phyloP scores from a whole-genome alignment of 2,329 filamentous ascomycete genomes.

The Aspergillus tanneri region DNA sequence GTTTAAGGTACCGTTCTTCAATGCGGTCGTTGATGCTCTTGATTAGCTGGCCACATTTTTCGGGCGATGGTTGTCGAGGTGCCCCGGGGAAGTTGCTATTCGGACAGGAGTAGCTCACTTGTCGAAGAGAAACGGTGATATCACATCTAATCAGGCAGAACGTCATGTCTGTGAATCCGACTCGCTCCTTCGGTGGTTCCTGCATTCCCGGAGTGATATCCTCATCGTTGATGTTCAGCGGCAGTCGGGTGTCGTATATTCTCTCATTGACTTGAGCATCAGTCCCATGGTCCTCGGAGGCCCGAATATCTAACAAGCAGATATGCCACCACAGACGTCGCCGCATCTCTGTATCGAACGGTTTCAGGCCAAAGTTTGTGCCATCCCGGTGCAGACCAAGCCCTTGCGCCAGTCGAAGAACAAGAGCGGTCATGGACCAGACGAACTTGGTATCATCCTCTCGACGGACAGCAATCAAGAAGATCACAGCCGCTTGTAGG shows the following conservation, averaged over 20 bases:
- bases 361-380: slow-evolving; percentile 46
- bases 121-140: slow-evolving; percentile 46
- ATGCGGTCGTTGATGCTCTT: slow-evolving; percentile 55
- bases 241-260: slow-evolving; percentile 49
- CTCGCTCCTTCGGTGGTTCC: slow-evolving; percentile 49
- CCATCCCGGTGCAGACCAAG: slow-evolving; percentile 55
- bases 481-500: slow-evolving; percentile 62
- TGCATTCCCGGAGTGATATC: slow-evolving; percentile 51
- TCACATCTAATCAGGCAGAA: slow-evolving; percentile 55
- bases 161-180: slow-evolving; percentile 56
- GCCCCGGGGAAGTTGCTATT: slow-evolving; percentile 22
- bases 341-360: slow-evolving; percentile 54
- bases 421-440: slow-evolving; percentile 45
- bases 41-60: slow-evolving; percentile 48
- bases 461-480: slow-evolving; percentile 53
- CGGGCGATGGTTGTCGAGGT: slow-evolving; percentile 20
- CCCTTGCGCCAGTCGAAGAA: slow-evolving; percentile 44
- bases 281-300: slow-evolving; percentile 51
- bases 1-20: slow-evolving; percentile 55
- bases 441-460: slow-evolving; percentile 45
- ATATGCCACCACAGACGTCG: slow-evolving; percentile 55
- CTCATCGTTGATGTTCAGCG: slow-evolving; percentile 54
- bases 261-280: slow-evolving; percentile 46
- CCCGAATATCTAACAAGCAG: slow-evolving; percentile 48
- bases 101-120: slow-evolving; percentile 39